Evolutionary conservation across 1,284 basidiomycete species (phyloP), one percentile per base, ranked within the genome.

Genomic region (Cutaneotrichosporon spelunceum): DNA sequence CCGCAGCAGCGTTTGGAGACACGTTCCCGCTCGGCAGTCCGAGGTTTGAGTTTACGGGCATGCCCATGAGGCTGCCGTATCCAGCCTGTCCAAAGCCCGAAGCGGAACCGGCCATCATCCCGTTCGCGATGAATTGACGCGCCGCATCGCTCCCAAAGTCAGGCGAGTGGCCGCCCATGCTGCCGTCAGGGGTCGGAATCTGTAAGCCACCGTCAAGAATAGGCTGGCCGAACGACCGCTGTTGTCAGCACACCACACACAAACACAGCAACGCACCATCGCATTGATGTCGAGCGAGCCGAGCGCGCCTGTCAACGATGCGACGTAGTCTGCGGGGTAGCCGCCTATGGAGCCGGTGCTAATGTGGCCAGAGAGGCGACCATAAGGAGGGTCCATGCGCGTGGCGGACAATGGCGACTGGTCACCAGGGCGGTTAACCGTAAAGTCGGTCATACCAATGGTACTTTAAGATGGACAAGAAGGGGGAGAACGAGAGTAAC

Each of bases 391-490:
- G 50, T 63, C 62, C 36, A 61, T 57, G 44, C 56, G 56, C 33
- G 53, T 53, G 14, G 64, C 58, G 23, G 64, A 65, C n/a, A 62
- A 55, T 24, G 60, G 58, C 14, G 53, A 49, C 23, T 60, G 54
- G 23, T 66, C 64, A 29, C 61, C 61, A 10, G 61, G 61, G 39
- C 65, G 65, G 59, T 57, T 63, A 23, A 61, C 59, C 11, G 64
- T 59, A 55, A 59, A 66, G 54, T 66, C 65, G 61, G 65, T 63
- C 59, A 62, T 66, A 39, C 23, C 53, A 26, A 42, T 30, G 16
- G 39, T 19, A 3, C 26, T 50, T 50, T 50, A 50, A 14, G 26
- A 29, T 27, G 48, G 48, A n/a, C 6, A 30, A 42, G 39, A 7
- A n/a, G n/a, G 36, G 9, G 36, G 39, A 42, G 39, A 50, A 50